Evolutionary conservation across 2,329 filamentous ascomycete genomes (phyloP).

Genomic region (Alternaria sp.): DNA sequence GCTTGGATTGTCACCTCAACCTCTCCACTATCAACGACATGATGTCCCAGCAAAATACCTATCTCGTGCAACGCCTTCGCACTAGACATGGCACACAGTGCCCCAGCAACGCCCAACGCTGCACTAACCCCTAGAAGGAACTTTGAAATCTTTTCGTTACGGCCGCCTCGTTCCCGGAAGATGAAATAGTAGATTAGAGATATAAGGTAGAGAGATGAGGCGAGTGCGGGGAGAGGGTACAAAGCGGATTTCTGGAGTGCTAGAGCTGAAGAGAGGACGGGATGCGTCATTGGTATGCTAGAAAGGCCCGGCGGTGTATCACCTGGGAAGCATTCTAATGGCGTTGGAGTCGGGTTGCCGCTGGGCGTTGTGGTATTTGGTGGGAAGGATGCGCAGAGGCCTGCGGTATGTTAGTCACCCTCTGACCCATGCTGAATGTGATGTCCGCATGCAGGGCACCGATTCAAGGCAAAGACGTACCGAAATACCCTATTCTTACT

Average conservation of each 20-base stretch:
- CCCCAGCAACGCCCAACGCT: conserved; percentile 15
- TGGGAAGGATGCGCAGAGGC: conserved; percentile 13
- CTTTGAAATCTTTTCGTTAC: conserved; percentile 12
- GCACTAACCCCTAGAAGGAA: conserved; percentile 9
- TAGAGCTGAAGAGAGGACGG: conserved; percentile 5
- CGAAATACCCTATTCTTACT: conserved; percentile 18
- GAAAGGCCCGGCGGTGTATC: conserved; percentile 12
- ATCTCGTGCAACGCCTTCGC: conserved; percentile 13
- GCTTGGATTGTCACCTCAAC: conserved; percentile 4
- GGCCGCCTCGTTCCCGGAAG: conserved; percentile 3
- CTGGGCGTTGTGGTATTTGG: not conserved
- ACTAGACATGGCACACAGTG: conserved; percentile 11
- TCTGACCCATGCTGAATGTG: too few species aligned
- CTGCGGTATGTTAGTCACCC: not conserved
- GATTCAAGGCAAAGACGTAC: conserved; percentile 1
- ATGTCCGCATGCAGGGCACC: not conserved
- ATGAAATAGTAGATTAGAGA: conserved; percentile 11
- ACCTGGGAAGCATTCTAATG: conserved; percentile 10
- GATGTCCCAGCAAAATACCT: conserved; percentile 6
- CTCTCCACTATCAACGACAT: conserved; percentile 3
- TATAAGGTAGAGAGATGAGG: conserved; percentile 8
- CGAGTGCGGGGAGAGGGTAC: conserved; percentile 13
- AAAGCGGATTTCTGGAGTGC: conserved; percentile 10
- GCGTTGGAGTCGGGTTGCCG: not conserved
- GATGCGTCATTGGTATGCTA: conserved; percentile 7